These are phyloP conservation scores for Apophysomyces sp. DNA, from an alignment of 371 early-diverging fungal species.

Conservation along the genomic window DNA sequence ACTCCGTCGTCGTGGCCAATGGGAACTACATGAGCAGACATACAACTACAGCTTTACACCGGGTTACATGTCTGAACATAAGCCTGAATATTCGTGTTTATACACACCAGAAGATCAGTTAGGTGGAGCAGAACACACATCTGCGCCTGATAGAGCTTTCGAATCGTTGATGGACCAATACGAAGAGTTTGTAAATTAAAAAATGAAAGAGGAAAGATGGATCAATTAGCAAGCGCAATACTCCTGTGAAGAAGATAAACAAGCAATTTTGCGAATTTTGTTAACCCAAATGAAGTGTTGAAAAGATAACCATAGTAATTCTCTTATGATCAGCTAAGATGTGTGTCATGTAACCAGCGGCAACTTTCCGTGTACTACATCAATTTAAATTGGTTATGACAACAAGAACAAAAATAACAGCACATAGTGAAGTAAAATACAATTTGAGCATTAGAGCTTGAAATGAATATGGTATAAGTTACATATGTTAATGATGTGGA, in stretches of 20 bases:
- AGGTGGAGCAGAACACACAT: constrained; percentile 14
- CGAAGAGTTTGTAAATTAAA: constrained; percentile 21
- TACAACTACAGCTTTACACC: constrained; percentile 80
- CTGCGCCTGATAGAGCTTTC: background rate
- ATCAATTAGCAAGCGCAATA: too few species aligned
- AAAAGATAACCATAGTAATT: too few species aligned
- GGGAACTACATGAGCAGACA: constrained; percentile 94
- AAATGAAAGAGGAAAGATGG: too few species aligned
- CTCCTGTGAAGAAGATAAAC: too few species aligned
- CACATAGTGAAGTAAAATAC: too few species aligned
- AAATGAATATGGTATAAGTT: too few species aligned
- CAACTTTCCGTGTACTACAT: background rate
- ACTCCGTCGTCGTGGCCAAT: constrained; percentile 66
- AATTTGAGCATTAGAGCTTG: too few species aligned
- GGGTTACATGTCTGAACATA: constrained; percentile 48
- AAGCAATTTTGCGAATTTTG: too few species aligned
- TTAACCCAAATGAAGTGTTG: too few species aligned
- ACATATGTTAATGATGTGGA: too few species aligned
- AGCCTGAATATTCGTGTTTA: constrained; percentile 73
- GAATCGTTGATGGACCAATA: constrained; percentile 18
- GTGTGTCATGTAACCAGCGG: background rate
- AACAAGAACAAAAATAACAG: too few species aligned
- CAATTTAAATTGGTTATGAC: background rate
- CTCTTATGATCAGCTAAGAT: background rate
- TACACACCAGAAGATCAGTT: constrained; percentile 60